phyloP scores from a whole-genome alignment of 768 basidiomycete genomes.

The Panellus pusillus region DNA sequence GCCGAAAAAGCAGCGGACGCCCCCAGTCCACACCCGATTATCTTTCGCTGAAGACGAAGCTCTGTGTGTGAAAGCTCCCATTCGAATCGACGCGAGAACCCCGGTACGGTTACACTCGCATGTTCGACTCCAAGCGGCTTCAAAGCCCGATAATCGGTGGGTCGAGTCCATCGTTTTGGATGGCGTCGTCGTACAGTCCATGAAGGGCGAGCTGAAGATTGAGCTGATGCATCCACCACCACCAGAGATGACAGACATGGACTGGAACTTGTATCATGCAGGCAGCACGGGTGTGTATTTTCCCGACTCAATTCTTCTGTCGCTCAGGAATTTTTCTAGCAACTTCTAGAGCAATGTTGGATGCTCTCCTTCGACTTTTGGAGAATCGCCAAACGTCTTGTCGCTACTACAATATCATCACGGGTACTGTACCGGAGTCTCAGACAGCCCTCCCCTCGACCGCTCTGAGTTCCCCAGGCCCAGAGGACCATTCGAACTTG shows the following conservation, averaged over 20 bases:
- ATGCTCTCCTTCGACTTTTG: constrained; percentile 53
- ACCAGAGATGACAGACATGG: constrained; percentile 57
- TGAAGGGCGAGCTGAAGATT: constrained; percentile 55
- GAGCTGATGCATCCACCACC: constrained; percentile 57
- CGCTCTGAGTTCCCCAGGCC: background rate
- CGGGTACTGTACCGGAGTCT: constrained; percentile 26
- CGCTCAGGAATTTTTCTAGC: constrained; percentile 33
- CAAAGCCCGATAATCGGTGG: constrained; percentile 52
- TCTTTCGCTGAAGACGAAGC: constrained; percentile 35
- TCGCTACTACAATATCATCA: constrained; percentile 49
- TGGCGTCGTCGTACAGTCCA: constrained; percentile 55
- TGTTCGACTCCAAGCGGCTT: constrained; percentile 60
- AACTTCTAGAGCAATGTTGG: constrained; percentile 65
- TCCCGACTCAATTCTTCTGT: too few species aligned
- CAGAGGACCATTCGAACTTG: constrained; percentile 27
- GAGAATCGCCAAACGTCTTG: constrained; percentile 46
- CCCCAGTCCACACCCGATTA: constrained; percentile 45
- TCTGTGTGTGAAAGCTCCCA: constrained; percentile 46
- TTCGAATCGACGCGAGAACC: constrained; percentile 54
- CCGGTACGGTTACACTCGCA: constrained; percentile 63
- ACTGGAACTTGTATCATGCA: constrained; percentile 66
- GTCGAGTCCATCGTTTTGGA: constrained; percentile 50
- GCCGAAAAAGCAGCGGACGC: constrained; percentile 43
- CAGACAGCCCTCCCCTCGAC: background rate
- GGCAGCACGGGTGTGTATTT: constrained; percentile 49